Evolutionary conservation across 169 alveolate species (phyloP).

Genomic region (Cryptosporidium viatorum): DNA sequence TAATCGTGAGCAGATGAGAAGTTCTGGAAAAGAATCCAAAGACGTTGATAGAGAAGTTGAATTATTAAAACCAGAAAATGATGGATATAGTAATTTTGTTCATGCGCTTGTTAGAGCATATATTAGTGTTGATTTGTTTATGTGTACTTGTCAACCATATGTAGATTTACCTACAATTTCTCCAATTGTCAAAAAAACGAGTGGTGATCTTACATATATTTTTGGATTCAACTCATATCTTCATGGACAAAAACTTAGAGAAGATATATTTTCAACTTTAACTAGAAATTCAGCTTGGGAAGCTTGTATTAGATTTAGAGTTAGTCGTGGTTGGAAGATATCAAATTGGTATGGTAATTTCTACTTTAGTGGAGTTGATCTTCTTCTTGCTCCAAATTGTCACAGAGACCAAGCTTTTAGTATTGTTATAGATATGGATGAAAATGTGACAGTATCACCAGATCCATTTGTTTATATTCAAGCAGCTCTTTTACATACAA

Average conservation of each 20-base stretch:
- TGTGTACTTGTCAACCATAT: constrained; percentile 84
- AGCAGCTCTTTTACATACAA: constrained; percentile 96
- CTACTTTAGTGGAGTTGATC: constrained; percentile 89
- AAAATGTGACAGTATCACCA: constrained; percentile 78
- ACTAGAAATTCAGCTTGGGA: constrained; percentile 92
- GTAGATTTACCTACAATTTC: constrained; percentile 82
- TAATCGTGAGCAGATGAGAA: constrained; percentile 80
- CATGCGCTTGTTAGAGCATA: constrained; percentile 79
- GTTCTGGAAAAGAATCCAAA: constrained; percentile 74
- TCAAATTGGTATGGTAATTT: constrained; percentile 93
- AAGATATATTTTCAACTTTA: constrained; percentile 46
- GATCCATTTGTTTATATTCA: constrained; percentile 92
- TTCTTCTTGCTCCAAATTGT: constrained; percentile 92
- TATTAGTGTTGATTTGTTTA: constrained; percentile 85
- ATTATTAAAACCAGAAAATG: constrained; percentile 82
- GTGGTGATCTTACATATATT: constrained; percentile 87
- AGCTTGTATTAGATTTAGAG: constrained; percentile 95
- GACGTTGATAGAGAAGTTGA: constrained; percentile 82
- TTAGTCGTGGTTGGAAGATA: constrained; percentile 94
- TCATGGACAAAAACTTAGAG: constrained; percentile 80
- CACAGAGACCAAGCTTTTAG: constrained; percentile 90
- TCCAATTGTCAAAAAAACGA: constrained; percentile 84
- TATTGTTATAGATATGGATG: constrained; percentile 88
- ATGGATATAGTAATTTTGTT: constrained; percentile 76
- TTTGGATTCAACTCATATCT: constrained; percentile 78